phyloP scores from a whole-genome alignment of 176 grass and related monocot species.

The Stipa capillata region DNA sequence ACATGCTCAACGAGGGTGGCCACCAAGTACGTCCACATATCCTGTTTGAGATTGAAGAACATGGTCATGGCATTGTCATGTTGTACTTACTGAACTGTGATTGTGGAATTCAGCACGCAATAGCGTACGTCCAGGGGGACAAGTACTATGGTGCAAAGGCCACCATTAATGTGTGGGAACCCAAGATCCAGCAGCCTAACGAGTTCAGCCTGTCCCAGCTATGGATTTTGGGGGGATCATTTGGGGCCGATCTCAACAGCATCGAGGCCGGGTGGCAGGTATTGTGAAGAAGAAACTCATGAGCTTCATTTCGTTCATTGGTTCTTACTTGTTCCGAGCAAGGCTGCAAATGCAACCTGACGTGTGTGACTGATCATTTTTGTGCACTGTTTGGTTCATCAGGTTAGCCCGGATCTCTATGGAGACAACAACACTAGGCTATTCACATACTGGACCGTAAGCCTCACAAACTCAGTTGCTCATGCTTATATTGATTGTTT shows the following conservation, averaged over 20 bases:
- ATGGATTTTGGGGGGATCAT: slow-evolving; percentile 68
- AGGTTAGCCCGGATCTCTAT: slow-evolving; percentile 76
- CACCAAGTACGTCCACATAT: slow-evolving; percentile 32
- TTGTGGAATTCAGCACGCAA: slow-evolving; percentile 48
- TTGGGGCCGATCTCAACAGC: slow-evolving; percentile 64
- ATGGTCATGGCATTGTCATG: neutral
- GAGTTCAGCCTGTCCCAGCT: slow-evolving; percentile 82
- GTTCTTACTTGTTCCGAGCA: neutral
- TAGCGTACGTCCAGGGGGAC: slow-evolving; percentile 50
- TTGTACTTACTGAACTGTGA: neutral
- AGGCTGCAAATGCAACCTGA: neutral
- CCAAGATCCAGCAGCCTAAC: slow-evolving; percentile 57
- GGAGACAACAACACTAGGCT: slow-evolving; percentile 76
- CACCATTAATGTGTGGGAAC: slow-evolving; percentile 89
- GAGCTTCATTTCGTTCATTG: neutral
- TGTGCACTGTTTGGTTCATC: slow-evolving; percentile 17
- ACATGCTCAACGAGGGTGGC: slow-evolving; percentile 45
- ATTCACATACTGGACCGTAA: slow-evolving; percentile 86
- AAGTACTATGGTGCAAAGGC: slow-evolving; percentile 73
- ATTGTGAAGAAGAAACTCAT: neutral
- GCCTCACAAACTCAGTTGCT: neutral
- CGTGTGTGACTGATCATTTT: neutral
- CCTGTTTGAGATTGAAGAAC: neutral
- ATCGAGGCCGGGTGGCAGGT: slow-evolving; percentile 94
- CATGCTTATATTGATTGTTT: neutral